Evolutionary conservation across 2,329 filamentous ascomycete genomes (phyloP).

Genomic region (Colletotrichum sojae): DNA sequence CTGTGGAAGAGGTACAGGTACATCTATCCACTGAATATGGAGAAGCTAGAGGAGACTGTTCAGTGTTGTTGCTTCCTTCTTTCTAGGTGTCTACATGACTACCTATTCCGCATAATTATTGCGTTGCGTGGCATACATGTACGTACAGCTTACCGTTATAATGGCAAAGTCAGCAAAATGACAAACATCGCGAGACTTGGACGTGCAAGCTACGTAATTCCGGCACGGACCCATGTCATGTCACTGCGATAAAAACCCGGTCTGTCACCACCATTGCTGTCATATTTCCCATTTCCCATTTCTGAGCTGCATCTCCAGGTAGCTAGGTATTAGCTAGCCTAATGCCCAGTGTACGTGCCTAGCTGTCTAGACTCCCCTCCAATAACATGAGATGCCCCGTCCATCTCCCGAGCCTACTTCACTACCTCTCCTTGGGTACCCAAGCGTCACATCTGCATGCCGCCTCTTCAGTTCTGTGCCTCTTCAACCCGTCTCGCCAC

Average conservation of each 20-base stretch:
- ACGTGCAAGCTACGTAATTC: constrained; percentile 34
- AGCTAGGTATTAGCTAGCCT: too few species aligned
- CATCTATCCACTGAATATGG: not conserved
- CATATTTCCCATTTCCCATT: constrained; percentile 13
- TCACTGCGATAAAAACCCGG: constrained; percentile 22
- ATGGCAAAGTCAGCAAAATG: too few species aligned
- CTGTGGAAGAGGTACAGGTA: constrained; percentile 8
- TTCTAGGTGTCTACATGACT: too few species aligned
- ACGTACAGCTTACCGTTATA: not conserved
- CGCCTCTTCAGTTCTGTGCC: not conserved
- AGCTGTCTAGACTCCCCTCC: not conserved
- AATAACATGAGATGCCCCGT: not conserved
- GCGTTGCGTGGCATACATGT: not conserved
- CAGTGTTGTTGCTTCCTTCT: too few species aligned
- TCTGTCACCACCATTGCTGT: constrained; percentile 4
- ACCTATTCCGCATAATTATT: too few species aligned
- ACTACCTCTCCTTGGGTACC: too few species aligned
- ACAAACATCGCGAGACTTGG: not conserved
- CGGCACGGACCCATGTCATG: constrained; percentile 19
- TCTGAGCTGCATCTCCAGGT: not conserved
- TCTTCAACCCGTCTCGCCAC: not conserved
- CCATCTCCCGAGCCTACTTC: not conserved
- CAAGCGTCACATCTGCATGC: constrained; percentile 8
- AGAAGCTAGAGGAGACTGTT: too few species aligned
- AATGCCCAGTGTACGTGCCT: too few species aligned